Base-by-base conservation (phyloP, 179 eudicot genomes). In the Patellifolia procumbens region DNA sequence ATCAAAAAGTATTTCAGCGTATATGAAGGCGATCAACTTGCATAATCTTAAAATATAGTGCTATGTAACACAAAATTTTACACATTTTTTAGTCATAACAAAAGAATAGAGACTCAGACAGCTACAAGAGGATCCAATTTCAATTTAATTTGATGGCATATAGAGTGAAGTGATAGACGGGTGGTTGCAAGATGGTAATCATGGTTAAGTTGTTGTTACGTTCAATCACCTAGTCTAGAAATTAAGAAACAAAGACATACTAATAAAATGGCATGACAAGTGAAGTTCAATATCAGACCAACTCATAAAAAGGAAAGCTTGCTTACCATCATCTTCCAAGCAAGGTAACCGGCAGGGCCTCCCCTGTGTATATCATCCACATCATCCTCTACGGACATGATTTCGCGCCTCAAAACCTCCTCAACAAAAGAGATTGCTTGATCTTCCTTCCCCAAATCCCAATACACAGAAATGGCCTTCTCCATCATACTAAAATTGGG, bases 401-500 rank as follows among this genome's bases (percentile, higher is more conserved):
- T 87, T 61, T 82, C 87, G 58, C 96, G 82, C 71, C 82, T 81
- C 80, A 94, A 78, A 68, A 91, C 86, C 87, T 89, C 96, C 78
- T 88, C 77, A 15, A 91, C 92, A 76, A 94, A 92, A 73, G 63
- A 76, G 61, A 88, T 79, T 13, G 93, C 92, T 42, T 80, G 81
- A 70, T 86, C 89, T 76, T 81, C 84, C 88, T 86, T 85, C 32
- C 81, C 90, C 70, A 77, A 74, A 66, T 88, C 93, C 92, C 96
- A 92, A 77, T 89, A 94, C 78, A 94, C 79, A 1, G 96, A 87
- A 62, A 94, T 89, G 76, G 91, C 98, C 84, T 94, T 91, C 84
- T 94, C 98, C 72, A 94, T 80, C 96, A 94, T 94, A 64, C 96
- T 94, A 72, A 92, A 94, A 37, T 78, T 80, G 12, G 98, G 93